phyloP scores from a whole-genome alignment of 2,329 filamentous ascomycete genomes.

The Microsporum audouinii region DNA sequence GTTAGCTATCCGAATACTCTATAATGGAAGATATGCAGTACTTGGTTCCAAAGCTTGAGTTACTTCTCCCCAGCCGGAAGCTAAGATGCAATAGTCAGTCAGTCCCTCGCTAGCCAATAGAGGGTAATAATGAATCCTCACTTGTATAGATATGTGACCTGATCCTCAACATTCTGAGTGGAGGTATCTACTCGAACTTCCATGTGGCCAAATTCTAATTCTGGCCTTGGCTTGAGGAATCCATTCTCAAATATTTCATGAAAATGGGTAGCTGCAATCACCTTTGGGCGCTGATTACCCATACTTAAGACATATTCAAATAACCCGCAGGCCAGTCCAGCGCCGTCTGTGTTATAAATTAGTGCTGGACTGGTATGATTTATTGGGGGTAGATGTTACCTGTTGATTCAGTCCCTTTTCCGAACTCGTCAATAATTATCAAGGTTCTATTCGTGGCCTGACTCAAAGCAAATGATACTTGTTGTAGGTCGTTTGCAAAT shows the following conservation, averaged over 20 bases:
- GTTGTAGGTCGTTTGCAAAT: constrained; percentile 75
- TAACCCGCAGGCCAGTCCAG: constrained; percentile 51
- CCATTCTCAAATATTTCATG: constrained; percentile 46
- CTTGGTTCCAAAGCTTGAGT: constrained; percentile 70
- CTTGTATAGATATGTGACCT: constrained; percentile 59
- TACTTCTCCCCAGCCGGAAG: constrained; percentile 53
- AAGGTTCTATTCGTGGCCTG: constrained; percentile 66
- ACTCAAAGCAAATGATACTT: constrained; percentile 65
- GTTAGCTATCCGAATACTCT: constrained; percentile 5
- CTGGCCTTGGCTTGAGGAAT: constrained; percentile 37
- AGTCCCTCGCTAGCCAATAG: not conserved
- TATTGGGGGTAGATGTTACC: constrained; percentile 21
- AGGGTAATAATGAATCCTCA: constrained; percentile 13
- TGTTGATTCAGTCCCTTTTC: constrained; percentile 54
- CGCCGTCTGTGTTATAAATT: constrained; percentile 41
- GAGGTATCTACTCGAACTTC: constrained; percentile 39
- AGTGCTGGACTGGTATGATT: not conserved
- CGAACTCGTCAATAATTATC: constrained; percentile 87
- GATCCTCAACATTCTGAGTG: constrained; percentile 37
- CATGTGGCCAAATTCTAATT: constrained; percentile 48
- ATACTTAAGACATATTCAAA: constrained; percentile 46
- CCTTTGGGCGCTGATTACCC: constrained; percentile 43
- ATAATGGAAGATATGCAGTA: constrained; percentile 19
- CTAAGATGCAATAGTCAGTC: constrained; percentile 21
- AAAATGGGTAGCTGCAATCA: constrained; percentile 53